Evolutionary conservation across 768 basidiomycete genomes (phyloP).

Genomic region (Mycena filopes): DNA sequence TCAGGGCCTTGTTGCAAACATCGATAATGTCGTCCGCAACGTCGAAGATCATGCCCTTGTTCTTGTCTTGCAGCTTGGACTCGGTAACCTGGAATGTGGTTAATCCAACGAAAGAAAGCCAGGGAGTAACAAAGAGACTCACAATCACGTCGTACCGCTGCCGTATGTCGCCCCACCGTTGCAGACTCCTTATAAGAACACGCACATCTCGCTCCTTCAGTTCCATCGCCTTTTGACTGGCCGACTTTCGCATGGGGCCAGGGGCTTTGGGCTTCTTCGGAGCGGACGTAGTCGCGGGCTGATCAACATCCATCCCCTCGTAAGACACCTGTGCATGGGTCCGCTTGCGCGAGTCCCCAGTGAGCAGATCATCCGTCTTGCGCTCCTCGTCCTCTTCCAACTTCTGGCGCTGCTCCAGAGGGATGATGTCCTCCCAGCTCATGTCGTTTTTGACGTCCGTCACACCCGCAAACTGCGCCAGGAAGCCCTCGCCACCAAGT

Average conservation of each 20-base stretch:
- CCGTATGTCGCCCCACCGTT: slow-evolving; percentile 97
- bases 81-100: slow-evolving; percentile 74
- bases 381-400: slow-evolving; percentile 82
- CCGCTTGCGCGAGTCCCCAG: slow-evolving; percentile 83
- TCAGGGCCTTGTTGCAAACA: slow-evolving; percentile 84
- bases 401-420: slow-evolving; percentile 87
- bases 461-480: slow-evolving; percentile 93
- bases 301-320: slow-evolving; percentile 93
- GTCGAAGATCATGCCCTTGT: slow-evolving; percentile 90
- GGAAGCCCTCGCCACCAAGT: slow-evolving; percentile 96
- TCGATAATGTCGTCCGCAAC: slow-evolving; percentile 94
- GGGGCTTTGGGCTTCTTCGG: slow-evolving; percentile 79
- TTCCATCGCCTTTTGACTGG: slow-evolving; percentile 95
- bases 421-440: slow-evolving; percentile 99
- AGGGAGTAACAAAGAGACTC: slow-evolving; percentile 46
- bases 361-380: slow-evolving; percentile 75
- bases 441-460: slow-evolving; percentile 99
- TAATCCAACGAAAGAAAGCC: slow-evolving; percentile 19
- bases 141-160: slow-evolving; percentile 95
- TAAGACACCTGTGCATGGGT: slow-evolving; percentile 89
- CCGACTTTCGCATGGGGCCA: slow-evolving; percentile 84
- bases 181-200: slow-evolving; percentile 92
- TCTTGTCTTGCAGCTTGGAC: slow-evolving; percentile 92
- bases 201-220: slow-evolving; percentile 97
- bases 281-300: slow-evolving; percentile 67